Evolutionary conservation across 1,284 basidiomycete species (phyloP), one percentile per base, ranked within the genome.

Genomic region (Rhodotorula sp.): DNA sequence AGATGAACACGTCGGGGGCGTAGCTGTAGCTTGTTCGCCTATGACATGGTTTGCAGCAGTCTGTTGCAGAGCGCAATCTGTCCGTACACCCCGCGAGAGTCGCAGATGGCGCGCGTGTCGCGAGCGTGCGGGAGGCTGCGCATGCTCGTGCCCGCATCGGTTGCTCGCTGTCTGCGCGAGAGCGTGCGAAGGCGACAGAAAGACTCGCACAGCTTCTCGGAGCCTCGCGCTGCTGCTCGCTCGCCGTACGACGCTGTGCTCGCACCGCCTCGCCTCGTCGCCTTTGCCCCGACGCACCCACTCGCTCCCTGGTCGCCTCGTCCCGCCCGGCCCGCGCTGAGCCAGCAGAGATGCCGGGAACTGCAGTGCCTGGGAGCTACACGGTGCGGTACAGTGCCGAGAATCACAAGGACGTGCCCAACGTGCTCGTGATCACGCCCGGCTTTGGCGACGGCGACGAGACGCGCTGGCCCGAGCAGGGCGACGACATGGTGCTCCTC

Each of bases 401-500:
- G n/a, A 61, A 61, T 52, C 13, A 45, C 52, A 23, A 23, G 14
- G 66, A 67, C 45, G 53, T 57, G 10, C 66, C 66, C 4, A 12
- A 67, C 41, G 48, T 55, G 9, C 54, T 67, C 60, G 56, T 55
- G 45, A 14, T 67, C 52, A 7, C 52, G 16, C 53, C 21, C 42
- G 44, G 34, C 23, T 69, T 69, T 25, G 67, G 71, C 42, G 72
- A 73, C 50, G 72, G 72, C 27, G 58, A 65, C 44, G 19, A 34
- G 12, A n/a, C 45, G 49, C 52, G 72, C 25, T 74, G 68, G 68
- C 72, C 72, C 4, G 55, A 53, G 9, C 56, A 71, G 25, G 68
- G 67, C 17, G 45, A 61, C 21, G 68, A 74, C 50, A 74, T 74
- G 68, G 50, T 46, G 12, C 42, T 68, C 10, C 53, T 74, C n/a